These are phyloP conservation scores for Chlamydomonas sp. DNA, from an alignment of 139 green algal genomes.

Conservation along the genomic window DNA sequence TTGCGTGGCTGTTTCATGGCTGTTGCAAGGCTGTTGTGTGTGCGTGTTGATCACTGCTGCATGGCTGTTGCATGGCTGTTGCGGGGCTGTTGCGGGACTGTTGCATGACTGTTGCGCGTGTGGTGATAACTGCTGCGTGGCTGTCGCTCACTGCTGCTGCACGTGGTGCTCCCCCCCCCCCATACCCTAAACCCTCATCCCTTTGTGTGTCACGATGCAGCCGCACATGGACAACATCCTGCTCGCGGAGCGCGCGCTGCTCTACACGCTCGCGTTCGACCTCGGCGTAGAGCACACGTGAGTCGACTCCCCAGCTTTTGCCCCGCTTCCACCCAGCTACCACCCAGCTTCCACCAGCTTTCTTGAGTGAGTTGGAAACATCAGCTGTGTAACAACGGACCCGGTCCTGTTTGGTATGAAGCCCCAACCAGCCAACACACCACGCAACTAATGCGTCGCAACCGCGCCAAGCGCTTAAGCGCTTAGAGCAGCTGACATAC, in stretches of 20 bases:
- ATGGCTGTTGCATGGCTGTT: background rate
- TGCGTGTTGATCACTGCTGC: background rate
- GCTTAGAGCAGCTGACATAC: too few relatives aligned
- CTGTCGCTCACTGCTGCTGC: background rate
- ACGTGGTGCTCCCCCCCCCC: too few relatives aligned
- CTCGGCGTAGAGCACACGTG: slow-evolving; percentile 35
- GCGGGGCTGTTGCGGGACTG: background rate
- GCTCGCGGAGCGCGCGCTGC: slow-evolving; percentile 42
- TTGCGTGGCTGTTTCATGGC: background rate
- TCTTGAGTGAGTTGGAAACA: too few relatives aligned
- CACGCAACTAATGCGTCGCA: too few relatives aligned
- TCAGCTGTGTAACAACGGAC: too few relatives aligned
- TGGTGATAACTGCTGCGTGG: slow-evolving; percentile 37
- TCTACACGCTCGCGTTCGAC: slow-evolving; percentile 49
- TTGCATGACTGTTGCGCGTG: background rate
- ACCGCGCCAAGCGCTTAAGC: too few relatives aligned
- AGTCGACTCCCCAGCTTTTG: slow-evolving; percentile 11
- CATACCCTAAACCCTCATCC: background rate
- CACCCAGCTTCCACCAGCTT: too few relatives aligned
- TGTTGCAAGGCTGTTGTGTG: background rate
- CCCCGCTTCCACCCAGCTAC: too few relatives aligned
- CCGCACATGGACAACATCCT: slow-evolving; percentile 35
- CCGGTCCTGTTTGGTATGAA: too few relatives aligned
- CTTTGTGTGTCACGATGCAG: slow-evolving; percentile 12
- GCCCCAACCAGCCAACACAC: too few relatives aligned